Percentiles rank a stretch among this genome's conserved stretches.
phyloP scores from a whole-genome alignment of 495 filamentous ascomycete species.

The Penicillium chermesinum region DNA sequence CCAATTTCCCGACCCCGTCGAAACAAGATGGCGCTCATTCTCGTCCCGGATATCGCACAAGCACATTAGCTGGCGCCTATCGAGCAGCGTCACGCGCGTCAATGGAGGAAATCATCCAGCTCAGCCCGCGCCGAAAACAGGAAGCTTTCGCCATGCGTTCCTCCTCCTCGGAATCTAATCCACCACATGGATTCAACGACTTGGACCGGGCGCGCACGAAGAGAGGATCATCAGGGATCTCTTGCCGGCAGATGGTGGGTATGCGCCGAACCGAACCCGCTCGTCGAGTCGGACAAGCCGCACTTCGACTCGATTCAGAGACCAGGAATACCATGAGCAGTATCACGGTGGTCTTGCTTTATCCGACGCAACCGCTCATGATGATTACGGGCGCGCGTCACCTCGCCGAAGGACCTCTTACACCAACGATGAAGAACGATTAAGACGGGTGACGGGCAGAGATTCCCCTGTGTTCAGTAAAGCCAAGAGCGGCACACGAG shows the following conservation, averaged over 20 bases:
- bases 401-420: slow-evolving; percentile 30
- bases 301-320: slow-evolving; percentile 23
- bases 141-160: slow-evolving; percentile 10
- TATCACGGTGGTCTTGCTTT: slow-evolving; percentile 12
- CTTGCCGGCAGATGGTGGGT: slow-evolving; percentile 26
- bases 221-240: slow-evolving; percentile 37
- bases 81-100: slow-evolving; percentile 20
- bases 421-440: slow-evolving; percentile 40
- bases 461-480: slow-evolving; percentile 45
- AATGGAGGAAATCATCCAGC: slow-evolving; percentile 19
- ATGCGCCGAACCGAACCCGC: slow-evolving; percentile 6
- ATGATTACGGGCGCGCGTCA: slow-evolving; percentile 28
- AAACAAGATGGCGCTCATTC: slow-evolving; percentile 25
- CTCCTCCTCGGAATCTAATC: slow-evolving; percentile 32
- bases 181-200: slow-evolving; percentile 40
- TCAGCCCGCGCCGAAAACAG: slow-evolving; percentile 16
- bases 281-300: slow-evolving; percentile 18
- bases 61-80: slow-evolving; percentile 37
- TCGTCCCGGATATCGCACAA: slow-evolving; percentile 31
- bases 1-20: slow-evolving; percentile 26
- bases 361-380: slow-evolving; percentile 24
- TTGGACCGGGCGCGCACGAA: slow-evolving; percentile 43
- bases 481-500: slow-evolving; percentile 29
- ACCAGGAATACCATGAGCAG: slow-evolving; percentile 8
- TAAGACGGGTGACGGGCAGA: slow-evolving; percentile 39